Evolutionary conservation across 495 filamentous ascomycete species (phyloP).

Genomic region (Aspergillus baeticus): DNA sequence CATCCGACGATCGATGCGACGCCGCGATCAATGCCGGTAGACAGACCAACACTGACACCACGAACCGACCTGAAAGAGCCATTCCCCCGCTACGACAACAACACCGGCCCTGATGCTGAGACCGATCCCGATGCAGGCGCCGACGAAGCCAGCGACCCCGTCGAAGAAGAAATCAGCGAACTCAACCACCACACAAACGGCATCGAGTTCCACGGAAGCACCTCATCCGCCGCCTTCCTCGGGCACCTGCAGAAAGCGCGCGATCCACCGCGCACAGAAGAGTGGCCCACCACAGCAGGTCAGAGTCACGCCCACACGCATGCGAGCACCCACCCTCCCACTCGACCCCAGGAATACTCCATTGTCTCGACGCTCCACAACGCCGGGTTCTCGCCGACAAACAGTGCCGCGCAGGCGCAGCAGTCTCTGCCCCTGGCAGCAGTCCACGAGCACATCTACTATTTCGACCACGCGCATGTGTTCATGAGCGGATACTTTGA

Average conservation of each 20-base stretch:
- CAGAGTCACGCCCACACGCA: too few species aligned
- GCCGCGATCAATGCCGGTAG: conserved; percentile 29
- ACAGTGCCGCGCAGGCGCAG: conserved; percentile 18
- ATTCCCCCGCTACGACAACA: not conserved
- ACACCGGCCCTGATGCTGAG: too few species aligned
- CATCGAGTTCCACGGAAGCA: conserved; percentile 42
- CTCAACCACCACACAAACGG: conserved; percentile 40
- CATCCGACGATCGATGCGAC: conserved; percentile 22
- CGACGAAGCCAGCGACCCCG: conserved; percentile 28
- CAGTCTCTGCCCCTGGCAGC: conserved; percentile 18
- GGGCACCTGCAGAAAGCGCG: conserved; percentile 34
- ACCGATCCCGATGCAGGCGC: conserved; percentile 6
- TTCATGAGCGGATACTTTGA: conserved; percentile 47
- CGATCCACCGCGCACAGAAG: conserved; percentile 20
- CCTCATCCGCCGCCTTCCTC: conserved; percentile 35
- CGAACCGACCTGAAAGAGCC: conserved; percentile 11
- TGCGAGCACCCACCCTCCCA: not conserved
- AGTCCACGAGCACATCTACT: conserved; percentile 36
- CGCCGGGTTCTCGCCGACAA: conserved; percentile 36
- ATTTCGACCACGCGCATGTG: conserved; percentile 40
- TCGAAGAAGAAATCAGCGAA: conserved; percentile 35
- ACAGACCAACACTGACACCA: conserved; percentile 26
- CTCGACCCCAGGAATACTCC: conserved; percentile 21
- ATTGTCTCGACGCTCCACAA: conserved; percentile 41
- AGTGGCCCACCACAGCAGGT: conserved; percentile 12